These are phyloP conservation scores for Ceratocystis ficicola DNA, from an alignment of 2,329 filamentous ascomycete genomes.

Conservation along the genomic window DNA sequence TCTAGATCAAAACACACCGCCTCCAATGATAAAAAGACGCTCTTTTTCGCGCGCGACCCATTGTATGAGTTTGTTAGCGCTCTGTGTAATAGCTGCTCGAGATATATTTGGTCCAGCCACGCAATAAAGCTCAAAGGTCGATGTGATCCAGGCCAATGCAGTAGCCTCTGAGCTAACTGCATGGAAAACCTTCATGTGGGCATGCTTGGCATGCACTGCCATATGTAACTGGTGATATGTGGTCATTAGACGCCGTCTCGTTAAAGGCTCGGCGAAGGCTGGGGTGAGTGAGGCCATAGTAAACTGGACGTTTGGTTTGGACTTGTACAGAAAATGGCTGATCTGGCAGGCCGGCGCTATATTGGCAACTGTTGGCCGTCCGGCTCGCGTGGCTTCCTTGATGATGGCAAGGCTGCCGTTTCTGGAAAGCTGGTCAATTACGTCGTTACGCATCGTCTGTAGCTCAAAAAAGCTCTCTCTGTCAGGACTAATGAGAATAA, in stretches of 20 bases:
- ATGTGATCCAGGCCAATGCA: conserved; percentile 81
- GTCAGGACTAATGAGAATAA: conserved; percentile 82
- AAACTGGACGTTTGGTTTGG: conserved; percentile 87
- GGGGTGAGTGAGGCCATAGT: conserved; percentile 73
- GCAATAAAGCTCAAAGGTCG: conserved; percentile 86
- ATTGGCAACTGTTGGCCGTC: conserved; percentile 59
- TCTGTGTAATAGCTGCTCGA: conserved; percentile 59
- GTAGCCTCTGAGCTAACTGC: conserved; percentile 61
- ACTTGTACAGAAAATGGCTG: conserved; percentile 93
- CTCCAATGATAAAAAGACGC: conserved; percentile 88
- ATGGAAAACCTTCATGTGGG: conserved; percentile 78
- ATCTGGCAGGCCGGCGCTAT: conserved; percentile 70
- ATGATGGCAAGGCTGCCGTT: conserved; percentile 67
- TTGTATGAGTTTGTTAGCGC: conserved; percentile 77
- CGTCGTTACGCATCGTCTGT: conserved; percentile 56
- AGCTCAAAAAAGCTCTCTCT: conserved; percentile 90
- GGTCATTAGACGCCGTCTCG: conserved; percentile 62
- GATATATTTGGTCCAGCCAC: conserved; percentile 67
- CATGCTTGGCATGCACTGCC: conserved; percentile 69
- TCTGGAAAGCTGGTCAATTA: conserved; percentile 57
- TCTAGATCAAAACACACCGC: conserved; percentile 58
- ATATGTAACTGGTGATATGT: conserved; percentile 78
- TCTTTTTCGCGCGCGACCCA: conserved; percentile 92
- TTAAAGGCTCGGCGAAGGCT: conserved; percentile 46
- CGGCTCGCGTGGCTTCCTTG: conserved; percentile 53